Evolutionary conservation across 176 grass and related monocot genomes (phyloP).

Genomic region (Musa acuminata): DNA sequence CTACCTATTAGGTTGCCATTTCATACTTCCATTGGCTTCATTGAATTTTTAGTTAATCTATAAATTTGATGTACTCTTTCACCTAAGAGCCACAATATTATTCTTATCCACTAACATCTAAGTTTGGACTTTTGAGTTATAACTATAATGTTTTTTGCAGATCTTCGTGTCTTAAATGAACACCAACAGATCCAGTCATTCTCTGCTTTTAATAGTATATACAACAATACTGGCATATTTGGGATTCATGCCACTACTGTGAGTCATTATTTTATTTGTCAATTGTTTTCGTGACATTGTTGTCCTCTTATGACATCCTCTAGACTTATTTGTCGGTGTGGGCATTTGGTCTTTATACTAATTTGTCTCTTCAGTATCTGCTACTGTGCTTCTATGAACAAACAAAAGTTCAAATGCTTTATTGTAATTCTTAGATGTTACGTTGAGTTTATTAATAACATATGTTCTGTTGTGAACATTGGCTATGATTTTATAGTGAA

Average conservation of each 20-base stretch:
- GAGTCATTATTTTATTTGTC: conserved; percentile 26
- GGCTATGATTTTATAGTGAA: too few species aligned
- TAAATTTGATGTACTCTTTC: not conserved
- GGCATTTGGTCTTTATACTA: not conserved
- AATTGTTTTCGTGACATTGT: not conserved
- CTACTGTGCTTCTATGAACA: too few species aligned
- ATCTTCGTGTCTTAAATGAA: conserved; percentile 65
- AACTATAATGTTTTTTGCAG: conserved; percentile 30
- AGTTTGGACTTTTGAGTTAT: not conserved
- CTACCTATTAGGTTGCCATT: not conserved
- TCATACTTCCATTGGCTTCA: not conserved
- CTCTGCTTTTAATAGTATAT: conserved; percentile 77
- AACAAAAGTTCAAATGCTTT: too few species aligned
- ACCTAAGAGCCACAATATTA: not conserved
- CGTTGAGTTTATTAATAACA: too few species aligned
- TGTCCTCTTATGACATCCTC: not conserved
- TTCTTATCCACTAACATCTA: not conserved
- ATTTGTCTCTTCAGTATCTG: too few species aligned
- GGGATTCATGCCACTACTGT: conserved; percentile 67
- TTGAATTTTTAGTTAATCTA: not conserved
- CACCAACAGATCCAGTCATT: conserved; percentile 64
- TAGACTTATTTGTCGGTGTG: not conserved
- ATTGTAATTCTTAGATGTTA: too few species aligned
- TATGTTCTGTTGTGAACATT: too few species aligned
- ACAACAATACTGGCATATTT: conserved; percentile 77